Percentiles rank a stretch among this genome's conserved stretches.
Evolutionary conservation across 1,139 yeast genomes (phyloP).

Genomic region (Pichia norvegensis): DNA sequence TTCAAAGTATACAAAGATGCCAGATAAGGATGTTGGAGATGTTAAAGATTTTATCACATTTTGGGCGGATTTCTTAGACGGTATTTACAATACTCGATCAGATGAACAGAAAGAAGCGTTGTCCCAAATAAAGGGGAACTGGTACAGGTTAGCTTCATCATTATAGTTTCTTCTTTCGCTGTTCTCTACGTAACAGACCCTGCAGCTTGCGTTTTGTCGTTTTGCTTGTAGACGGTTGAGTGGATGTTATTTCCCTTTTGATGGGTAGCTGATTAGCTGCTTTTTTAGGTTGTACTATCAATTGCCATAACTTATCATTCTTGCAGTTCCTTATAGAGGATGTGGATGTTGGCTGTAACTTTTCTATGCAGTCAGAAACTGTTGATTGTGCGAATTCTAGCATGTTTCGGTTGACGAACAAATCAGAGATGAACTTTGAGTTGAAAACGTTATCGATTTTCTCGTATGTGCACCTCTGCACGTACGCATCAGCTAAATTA

Average conservation of each 20-base stretch:
- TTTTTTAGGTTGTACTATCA: neutral
- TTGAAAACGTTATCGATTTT: neutral
- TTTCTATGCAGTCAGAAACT: neutral
- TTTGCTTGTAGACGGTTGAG: too few species aligned
- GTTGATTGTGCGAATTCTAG: neutral
- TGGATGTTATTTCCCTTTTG: neutral
- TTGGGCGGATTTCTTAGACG: slow-evolving; percentile 37
- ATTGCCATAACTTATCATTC: neutral
- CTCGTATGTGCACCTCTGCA: slow-evolving; percentile 1
- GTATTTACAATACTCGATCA: slow-evolving; percentile 14
- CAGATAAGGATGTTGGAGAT: slow-evolving; percentile 26
- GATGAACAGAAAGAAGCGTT: slow-evolving; percentile 10
- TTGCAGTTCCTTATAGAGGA: neutral
- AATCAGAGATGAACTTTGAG: slow-evolving; percentile 1
- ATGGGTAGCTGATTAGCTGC: neutral
- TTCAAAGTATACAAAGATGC: slow-evolving; percentile 28
- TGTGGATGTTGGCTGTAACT: neutral
- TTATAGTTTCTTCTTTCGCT: neutral
- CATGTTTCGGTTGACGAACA: slow-evolving; percentile 6
- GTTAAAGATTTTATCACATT: slow-evolving; percentile 38
- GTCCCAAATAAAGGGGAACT: slow-evolving; percentile 6
- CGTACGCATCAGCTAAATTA: slow-evolving; percentile 12
- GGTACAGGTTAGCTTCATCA: slow-evolving; percentile 9
- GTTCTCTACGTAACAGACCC: slow-evolving; percentile 6
- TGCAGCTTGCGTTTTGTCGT: slow-evolving; percentile 7